Evolutionary conservation across 352 stramenopile genomes (phyloP), one percentile per base, ranked within the genome.

Genomic region (Phytophthora constricta): DNA sequence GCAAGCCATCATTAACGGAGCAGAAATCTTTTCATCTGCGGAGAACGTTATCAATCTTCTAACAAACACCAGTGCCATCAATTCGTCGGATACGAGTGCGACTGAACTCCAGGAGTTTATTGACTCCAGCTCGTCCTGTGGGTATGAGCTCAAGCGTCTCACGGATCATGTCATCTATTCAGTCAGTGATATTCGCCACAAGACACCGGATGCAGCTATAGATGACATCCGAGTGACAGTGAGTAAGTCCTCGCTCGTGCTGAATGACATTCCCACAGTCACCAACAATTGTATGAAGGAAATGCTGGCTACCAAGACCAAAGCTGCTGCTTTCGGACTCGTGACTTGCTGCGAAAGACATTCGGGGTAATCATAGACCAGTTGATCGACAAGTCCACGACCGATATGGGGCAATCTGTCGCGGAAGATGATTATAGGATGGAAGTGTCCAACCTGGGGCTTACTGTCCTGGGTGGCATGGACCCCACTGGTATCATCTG

Each of bases 401-500:
- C 62, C 17, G 48, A 65, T 23, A 70, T 70, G 62, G 62, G 62
- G 0, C 28, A 49, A 8, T 20, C 39, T 14, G 39, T 70, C 10
- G 52, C 62, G 3, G 53, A 69, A 28, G 59, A 63, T 3, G 72
- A 85, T 2, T 84, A 80, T 43, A 67, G 65, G 33, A 33, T 84
- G 43, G 71, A 72, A 20, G 62, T 86, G 27, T 53, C 70, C 0
- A 68, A 86, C 43, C 67, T 82, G 17, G 79, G 78, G 4, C 65
- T 88, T 2, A 71, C 74, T 5, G 68, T 73, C 8, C 58, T 88
- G 14, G 65, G 74, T 17, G 74, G 65, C 8, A 74, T 88, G 31
- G 79, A 88, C 45, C 77, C 79, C 0, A 86, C 70, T 2, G 79
- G 79, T 11, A 41, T 88, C 13, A 73, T 75, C 0, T 60, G 48